These are phyloP conservation scores for Coemansia sp. DNA, from an alignment of 192 early-diverging fungal species.

Conservation along the genomic window DNA sequence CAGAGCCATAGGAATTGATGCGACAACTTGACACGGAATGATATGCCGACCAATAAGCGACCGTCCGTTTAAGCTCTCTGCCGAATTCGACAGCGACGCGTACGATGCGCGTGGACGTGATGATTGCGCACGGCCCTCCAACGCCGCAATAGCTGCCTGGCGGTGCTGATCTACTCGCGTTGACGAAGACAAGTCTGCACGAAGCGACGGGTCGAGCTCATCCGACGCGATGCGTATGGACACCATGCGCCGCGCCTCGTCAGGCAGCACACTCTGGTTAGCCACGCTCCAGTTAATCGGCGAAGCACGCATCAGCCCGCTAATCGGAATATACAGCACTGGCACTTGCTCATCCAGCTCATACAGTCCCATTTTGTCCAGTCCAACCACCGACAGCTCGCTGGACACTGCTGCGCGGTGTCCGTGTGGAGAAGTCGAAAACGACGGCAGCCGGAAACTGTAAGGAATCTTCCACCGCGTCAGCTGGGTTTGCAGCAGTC, in stretches of 20 bases:
- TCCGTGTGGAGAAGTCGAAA: slow-evolving; percentile 52
- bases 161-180: slow-evolving; percentile 43
- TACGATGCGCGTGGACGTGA: not conserved
- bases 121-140: slow-evolving; percentile 10
- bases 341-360: slow-evolving; percentile 57
- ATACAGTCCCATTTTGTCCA: slow-evolving; percentile 48
- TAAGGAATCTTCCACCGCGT: slow-evolving; percentile 46
- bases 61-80: slow-evolving; percentile 11
- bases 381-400: slow-evolving; percentile 51
- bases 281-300: slow-evolving; percentile 54
- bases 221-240: slow-evolving; percentile 52
- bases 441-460: slow-evolving; percentile 49
- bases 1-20: slow-evolving; percentile 43
- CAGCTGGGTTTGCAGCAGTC: slow-evolving; percentile 48
- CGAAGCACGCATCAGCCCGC: slow-evolving; percentile 49
- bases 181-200: slow-evolving; percentile 40
- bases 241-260: slow-evolving; percentile 50
- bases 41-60: slow-evolving; percentile 47
- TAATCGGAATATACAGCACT: slow-evolving; percentile 41
- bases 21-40: slow-evolving; percentile 50
- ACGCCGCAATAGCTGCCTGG: slow-evolving; percentile 37
- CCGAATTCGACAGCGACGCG: slow-evolving; percentile 17
- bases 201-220: slow-evolving; percentile 46
- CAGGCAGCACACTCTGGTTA: slow-evolving; percentile 35
- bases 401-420: slow-evolving; percentile 48